These are phyloP conservation scores for Tritrichomonas foetus DNA, from an alignment of 208 protist genomes.

Conservation along the genomic window DNA sequence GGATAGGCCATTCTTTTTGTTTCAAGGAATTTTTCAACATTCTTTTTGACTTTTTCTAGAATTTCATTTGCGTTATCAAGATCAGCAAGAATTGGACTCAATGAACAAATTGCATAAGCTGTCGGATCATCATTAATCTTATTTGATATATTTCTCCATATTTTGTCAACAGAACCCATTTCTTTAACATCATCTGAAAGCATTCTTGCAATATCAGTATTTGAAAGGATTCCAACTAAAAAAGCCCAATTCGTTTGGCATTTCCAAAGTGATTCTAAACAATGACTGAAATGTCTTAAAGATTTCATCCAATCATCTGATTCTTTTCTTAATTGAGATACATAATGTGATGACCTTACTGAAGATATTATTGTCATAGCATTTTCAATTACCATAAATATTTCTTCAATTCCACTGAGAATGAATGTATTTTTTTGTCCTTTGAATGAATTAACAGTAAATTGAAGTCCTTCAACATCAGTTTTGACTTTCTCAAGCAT, in stretches of 20 bases:
- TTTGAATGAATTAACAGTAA: neutral
- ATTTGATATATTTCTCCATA: slow-evolving; percentile 53
- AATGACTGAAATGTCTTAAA: slow-evolving; percentile 51
- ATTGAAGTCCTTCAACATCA: neutral
- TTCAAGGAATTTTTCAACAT: slow-evolving; percentile 80
- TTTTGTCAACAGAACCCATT: slow-evolving; percentile 52
- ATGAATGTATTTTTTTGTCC: neutral
- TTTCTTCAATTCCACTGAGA: neutral
- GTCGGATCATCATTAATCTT: slow-evolving; percentile 3
- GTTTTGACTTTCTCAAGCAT: neutral
- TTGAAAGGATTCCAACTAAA: neutral
- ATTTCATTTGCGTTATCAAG: slow-evolving; percentile 60
- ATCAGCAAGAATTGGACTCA: neutral
- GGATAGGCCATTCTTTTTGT: slow-evolving; percentile 59
- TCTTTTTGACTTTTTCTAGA: slow-evolving; percentile 88
- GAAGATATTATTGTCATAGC: neutral
- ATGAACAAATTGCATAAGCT: neutral
- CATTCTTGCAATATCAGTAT: neutral
- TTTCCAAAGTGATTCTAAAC: neutral
- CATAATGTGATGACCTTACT: neutral
- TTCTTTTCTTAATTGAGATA: neutral
- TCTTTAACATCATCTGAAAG: neutral
- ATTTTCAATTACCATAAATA: neutral
- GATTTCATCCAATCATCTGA: slow-evolving; percentile 58
- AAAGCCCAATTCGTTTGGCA: neutral